Conservation (phyloP, 768 basidiomycete species). For the Lactifluus pinguis region DNA sequence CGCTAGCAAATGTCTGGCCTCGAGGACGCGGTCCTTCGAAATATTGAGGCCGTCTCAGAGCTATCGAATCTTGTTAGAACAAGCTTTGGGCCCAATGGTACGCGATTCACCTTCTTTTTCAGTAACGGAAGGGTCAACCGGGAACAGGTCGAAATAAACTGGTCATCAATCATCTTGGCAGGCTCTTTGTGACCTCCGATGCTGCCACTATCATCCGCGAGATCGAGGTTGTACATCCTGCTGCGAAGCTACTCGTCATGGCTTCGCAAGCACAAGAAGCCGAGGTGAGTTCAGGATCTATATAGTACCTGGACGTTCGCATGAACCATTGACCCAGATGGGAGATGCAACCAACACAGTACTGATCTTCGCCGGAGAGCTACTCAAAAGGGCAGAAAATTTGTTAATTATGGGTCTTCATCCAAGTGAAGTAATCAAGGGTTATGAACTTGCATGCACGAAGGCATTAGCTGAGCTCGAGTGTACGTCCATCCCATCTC, state of each 20-base stretch:
- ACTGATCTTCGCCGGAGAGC: constrained; percentile 89
- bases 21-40: constrained; percentile 94
- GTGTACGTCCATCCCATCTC: constrained; percentile 45
- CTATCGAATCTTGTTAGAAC: constrained; percentile 92
- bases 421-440: constrained; percentile 90
- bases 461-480: constrained; percentile 86
- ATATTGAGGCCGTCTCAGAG: constrained; percentile 94
- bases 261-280: constrained; percentile 93
- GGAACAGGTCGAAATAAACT: constrained; percentile 86
- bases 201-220: constrained; percentile 98
- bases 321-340: constrained; percentile 43
- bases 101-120: constrained; percentile 24
- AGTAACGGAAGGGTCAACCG: not conserved
- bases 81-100: constrained; percentile 93
- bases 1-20: constrained; percentile 72
- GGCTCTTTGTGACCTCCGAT: constrained; percentile 96
- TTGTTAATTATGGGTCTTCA: constrained; percentile 95
- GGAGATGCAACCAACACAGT: constrained; percentile 96
- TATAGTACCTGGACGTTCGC: not conserved
- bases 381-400: constrained; percentile 87
- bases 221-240: constrained; percentile 97
- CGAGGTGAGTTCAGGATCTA: constrained; percentile 50
- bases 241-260: constrained; percentile 98
- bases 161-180: constrained; percentile 93
- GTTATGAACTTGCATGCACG: constrained; percentile 83